Percentiles rank a stretch among this genome's conserved stretches.
Conservation (phyloP, 1,139 yeast species). For the Kluyveromyces sp. region DNA sequence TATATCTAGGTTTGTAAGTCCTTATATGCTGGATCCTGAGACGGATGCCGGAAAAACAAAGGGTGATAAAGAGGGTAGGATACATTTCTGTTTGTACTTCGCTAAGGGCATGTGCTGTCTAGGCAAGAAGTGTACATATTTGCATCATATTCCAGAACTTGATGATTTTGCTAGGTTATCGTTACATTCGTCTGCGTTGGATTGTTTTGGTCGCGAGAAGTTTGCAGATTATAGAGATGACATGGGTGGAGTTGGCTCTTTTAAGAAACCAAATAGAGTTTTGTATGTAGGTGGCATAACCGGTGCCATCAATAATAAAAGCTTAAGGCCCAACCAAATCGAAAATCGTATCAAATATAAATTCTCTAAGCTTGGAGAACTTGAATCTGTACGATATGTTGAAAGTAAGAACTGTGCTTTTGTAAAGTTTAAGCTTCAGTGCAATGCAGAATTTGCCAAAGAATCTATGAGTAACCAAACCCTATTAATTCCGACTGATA, state of each 20-base stretch:
- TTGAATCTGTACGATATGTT: conserved; percentile 61
- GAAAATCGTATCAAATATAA: conserved; percentile 35
- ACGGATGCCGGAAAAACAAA: conserved; percentile 70
- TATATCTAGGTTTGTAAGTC: conserved; percentile 39
- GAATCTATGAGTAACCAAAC: conserved; percentile 40
- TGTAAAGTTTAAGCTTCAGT: conserved; percentile 53
- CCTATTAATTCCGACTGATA: conserved; percentile 40
- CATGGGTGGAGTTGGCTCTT: conserved; percentile 93
- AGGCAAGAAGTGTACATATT: conserved; percentile 67
- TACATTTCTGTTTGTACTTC: conserved; percentile 69
- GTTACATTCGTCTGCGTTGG: conserved; percentile 46
- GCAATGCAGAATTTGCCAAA: conserved; percentile 12
- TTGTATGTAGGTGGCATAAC: conserved; percentile 68
- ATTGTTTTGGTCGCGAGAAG: conserved; percentile 91
- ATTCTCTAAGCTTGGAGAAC: conserved; percentile 70
- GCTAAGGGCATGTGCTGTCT: conserved; percentile 82
- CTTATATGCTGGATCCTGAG: conserved; percentile 48
- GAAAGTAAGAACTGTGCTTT: conserved; percentile 68
- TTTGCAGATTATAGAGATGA: conserved; percentile 80
- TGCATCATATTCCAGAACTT: conserved; percentile 66
- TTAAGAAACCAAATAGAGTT: conserved; percentile 60
- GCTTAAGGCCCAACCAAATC: conserved; percentile 20
- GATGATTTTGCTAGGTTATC: conserved; percentile 37
- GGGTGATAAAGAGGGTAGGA: conserved; percentile 41
- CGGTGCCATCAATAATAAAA: conserved; percentile 22